Conservation (phyloP, 495 filamentous ascomycete species). For the Neurospora cerealis region DNA sequence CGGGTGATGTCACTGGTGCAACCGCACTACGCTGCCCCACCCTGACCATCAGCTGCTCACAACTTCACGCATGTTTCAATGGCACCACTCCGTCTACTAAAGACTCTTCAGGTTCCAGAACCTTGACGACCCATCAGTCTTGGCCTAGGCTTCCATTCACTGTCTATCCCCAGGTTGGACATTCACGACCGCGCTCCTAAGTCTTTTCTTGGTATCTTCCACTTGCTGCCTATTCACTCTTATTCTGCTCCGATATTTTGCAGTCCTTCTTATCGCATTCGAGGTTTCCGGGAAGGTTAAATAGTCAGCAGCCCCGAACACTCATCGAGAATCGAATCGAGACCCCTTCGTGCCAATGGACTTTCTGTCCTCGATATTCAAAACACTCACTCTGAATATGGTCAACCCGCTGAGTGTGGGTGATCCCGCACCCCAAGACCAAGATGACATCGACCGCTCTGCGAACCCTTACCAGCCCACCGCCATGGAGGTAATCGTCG, state of each 20-base stretch:
- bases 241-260: neutral
- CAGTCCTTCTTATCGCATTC: neutral
- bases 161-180: neutral
- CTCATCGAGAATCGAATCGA: neutral
- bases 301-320: neutral
- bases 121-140: neutral
- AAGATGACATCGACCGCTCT: constrained; percentile 4
- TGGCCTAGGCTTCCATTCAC: neutral
- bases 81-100: neutral
- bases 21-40: neutral
- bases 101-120: neutral
- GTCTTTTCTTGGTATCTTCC: neutral
- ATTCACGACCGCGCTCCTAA: neutral
- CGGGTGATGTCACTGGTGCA: neutral
- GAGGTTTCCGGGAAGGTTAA: neutral
- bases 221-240: neutral
- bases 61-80: neutral
- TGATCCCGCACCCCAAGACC: constrained; percentile 9
- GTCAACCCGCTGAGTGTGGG: neutral
- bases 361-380: neutral
- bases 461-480: constrained; percentile 17
- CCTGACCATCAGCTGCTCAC: neutral
- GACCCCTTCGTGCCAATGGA: neutral
- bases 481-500: constrained; percentile 34
- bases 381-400: neutral